These are phyloP conservation scores for Kwoniella botswanensis DNA, from an alignment of 768 basidiomycete genomes.

Conservation along the genomic window DNA sequence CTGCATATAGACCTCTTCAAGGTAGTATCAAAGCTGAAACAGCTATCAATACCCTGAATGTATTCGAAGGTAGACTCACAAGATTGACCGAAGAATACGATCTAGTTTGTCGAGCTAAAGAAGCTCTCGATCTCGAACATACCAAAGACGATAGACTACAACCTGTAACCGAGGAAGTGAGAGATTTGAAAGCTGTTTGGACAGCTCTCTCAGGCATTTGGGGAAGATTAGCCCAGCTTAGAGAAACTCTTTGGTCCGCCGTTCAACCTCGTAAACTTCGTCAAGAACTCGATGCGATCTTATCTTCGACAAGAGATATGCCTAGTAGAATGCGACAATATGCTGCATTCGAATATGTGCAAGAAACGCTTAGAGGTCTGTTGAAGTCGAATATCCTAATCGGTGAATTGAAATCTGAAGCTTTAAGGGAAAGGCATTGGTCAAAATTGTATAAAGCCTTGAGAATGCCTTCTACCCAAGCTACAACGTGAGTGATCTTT, in stretches of 20 bases:
- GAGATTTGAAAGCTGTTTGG: conserved; percentile 98
- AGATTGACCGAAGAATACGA: conserved; percentile 94
- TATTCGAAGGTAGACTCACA: conserved; percentile 88
- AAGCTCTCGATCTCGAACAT: conserved; percentile 91
- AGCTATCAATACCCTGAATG: conserved; percentile 93
- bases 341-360: conserved; percentile 96
- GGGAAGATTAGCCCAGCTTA: conserved; percentile 85
- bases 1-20: conserved; percentile 70
- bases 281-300: conserved; percentile 87
- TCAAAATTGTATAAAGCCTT: conserved; percentile 92
- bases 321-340: conserved; percentile 99
- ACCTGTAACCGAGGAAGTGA: conserved; percentile 91
- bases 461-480: conserved; percentile 74
- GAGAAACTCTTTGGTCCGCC: conserved; percentile 87
- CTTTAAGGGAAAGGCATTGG: conserved; percentile 97
- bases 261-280: conserved; percentile 93
- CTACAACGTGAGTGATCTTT: conserved; percentile 67
- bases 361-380: conserved; percentile 81
- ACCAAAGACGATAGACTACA: conserved; percentile 76
- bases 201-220: conserved; percentile 96
- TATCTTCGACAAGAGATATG: conserved; percentile 97
- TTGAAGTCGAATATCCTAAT: conserved; percentile 88
- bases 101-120: conserved; percentile 92
- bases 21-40: conserved; percentile 95
- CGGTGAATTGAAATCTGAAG: conserved; percentile 95